Evolutionary conservation across 345 rosid species (phyloP), one percentile per base, ranked within the genome.

Genomic region (Populus deltoides): DNA sequence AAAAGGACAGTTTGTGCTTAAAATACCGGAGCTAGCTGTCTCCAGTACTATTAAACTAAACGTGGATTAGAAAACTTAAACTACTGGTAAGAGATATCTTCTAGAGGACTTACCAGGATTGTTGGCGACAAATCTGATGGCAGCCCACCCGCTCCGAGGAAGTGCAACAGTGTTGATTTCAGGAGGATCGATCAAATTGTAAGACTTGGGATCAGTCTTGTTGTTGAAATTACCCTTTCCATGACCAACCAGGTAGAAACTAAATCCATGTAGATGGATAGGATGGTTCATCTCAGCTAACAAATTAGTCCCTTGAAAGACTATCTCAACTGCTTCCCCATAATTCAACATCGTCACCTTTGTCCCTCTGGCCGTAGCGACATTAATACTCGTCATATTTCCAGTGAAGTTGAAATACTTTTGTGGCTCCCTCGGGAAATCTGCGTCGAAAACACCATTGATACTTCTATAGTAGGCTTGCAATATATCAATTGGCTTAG

Each of bases 191-290:
- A 53, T 36, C 71, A 83, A 53, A 47, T 87, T 87, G 47, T 79
- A 87, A 12, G 65, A 16, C 5, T 22, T n/a, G 11, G 86, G 86
- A 59, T 78, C 74, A 2, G 79, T 82, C 0, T 0, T 22, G 3
- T 73, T 55, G 77, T 88, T 69, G 73, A 83, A 88, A 57, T 86
- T 86, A 43, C 88, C 90, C 2, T 20, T 4, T 2, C 83, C 87
- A 10, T 38, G 69, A 4, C 90, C 90, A 15, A 88, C 88, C 71
- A 88, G 68, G 73, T 81, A 87, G 83, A 87, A 85, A 80, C 84
- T 85, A 53, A 43, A 80, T 2, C 88, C 90, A 41, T 88, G 90
- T 1, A 86, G 38, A 79, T 88, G 90, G 81, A 87, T 80, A 0
- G 90, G 90, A 75, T 87, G 90, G 70, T 80, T 80, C 33, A 53